Conservation (phyloP, 768 basidiomycete genomes). For the Cyathus striatus region DNA sequence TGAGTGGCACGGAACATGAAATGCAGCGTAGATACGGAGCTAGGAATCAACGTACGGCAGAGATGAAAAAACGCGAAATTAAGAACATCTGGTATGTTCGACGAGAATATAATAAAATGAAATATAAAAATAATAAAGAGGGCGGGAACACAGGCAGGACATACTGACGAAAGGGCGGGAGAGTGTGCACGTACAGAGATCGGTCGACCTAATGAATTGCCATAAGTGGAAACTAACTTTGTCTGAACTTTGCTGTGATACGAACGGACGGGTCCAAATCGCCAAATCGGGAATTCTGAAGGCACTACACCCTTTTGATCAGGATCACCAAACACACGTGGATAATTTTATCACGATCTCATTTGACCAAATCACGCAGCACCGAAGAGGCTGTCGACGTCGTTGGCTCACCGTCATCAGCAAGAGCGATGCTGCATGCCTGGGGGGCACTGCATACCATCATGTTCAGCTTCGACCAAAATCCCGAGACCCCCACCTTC, state of each 20-base stretch:
- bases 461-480: too few species aligned
- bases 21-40: neutral
- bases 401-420: too few species aligned
- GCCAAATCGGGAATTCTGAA: conserved; percentile 28
- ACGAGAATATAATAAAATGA: too few species aligned
- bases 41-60: neutral
- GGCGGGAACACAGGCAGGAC: too few species aligned
- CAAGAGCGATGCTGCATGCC: too few species aligned
- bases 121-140: too few species aligned
- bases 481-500: neutral
- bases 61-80: neutral
- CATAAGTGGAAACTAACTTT: conserved; percentile 6
- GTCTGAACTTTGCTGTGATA: conserved; percentile 7
- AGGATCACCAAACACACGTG: conserved; percentile 12
- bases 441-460: too few species aligned
- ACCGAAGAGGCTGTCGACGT: conserved; percentile 1
- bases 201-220: too few species aligned
- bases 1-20: conserved; percentile 1
- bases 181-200: too few species aligned
- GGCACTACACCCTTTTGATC: conserved; percentile 15
- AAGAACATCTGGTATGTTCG: neutral
- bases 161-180: too few species aligned
- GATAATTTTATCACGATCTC: conserved; percentile 14
- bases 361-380: conserved; percentile 3
- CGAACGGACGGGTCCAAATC: conserved; percentile 26